Base-by-base conservation (phyloP, 148 eudicot species). In the Spergularia marina region DNA sequence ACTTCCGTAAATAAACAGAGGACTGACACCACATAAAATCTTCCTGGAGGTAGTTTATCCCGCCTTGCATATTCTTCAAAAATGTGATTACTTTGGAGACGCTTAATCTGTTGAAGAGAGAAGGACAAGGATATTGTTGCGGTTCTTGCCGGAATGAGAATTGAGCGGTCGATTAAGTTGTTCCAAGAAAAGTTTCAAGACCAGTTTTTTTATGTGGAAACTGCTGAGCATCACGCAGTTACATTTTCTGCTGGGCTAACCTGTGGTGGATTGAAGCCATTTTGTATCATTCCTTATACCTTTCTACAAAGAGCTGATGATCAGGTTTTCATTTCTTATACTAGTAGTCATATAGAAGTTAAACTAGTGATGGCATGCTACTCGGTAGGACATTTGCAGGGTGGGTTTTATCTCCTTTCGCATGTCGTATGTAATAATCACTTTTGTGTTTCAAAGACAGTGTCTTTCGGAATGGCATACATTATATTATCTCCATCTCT, bases 141-240 rank as follows among this genome's bases (percentile, higher is more conserved):
- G 72, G 94, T 93, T 75, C 91, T 87, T 77, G 98, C 94, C 44
- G 92, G 91, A 64, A 86, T 87, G 89, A 90, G 86, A 64, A 88
- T 87, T 83, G 96, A 91, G 66, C 81, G 86, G 30, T 80, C 94
- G 21, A 77, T 91, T 80, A 65, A 72, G 72, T 57, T 73, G 63
- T 85, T 91, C 65, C 91, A 85, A 72, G 83, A 85, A 18, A 85
- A 78, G n/a, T 89, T 94, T 77, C 87, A 84, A 9, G 89, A 91
- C 67, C 90, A 80, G 57, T 89, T 94, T 84, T 94, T 94, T 59
- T 88, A 89, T 78, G 92, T 94, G 59, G 98, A 97, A 71, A 88
- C 88, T 90, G 98, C 98, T 51, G 98, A 91, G 79, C 98, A 91
- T 75, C 97, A 91, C 80, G 97, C 97, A n/a, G 91, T 94, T 11